These are phyloP conservation scores for Oenanthe javanica DNA, from an alignment of 140 eudicot genomes.

Conservation along the genomic window DNA sequence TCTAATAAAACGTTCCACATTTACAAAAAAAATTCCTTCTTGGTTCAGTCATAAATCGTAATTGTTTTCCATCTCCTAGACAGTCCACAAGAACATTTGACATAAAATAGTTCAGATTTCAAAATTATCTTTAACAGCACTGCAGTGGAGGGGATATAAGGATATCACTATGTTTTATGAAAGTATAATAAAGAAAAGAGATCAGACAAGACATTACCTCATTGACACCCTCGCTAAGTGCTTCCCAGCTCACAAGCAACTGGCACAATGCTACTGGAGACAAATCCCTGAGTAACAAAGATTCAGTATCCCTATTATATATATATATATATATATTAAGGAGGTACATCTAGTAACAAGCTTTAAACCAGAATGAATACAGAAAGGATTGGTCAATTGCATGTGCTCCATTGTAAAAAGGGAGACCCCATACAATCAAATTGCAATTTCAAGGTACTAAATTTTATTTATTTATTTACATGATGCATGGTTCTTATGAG, in stretches of 20 bases:
- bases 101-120: neutral
- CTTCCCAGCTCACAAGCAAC: constrained; percentile 66
- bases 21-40: neutral
- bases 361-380: neutral
- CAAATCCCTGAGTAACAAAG: constrained; percentile 49
- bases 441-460: neutral
- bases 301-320: neutral
- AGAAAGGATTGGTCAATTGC: neutral
- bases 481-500: neutral
- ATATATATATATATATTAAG: neutral
- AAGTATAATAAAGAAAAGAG: neutral
- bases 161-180: neutral
- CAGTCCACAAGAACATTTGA: neutral
- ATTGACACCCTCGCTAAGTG: constrained; percentile 35
- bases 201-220: constrained; percentile 38
- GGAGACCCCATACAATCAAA: neutral
- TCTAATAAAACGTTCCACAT: neutral
- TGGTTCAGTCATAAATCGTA: neutral
- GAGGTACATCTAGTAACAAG: neutral
- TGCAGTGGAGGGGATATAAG: neutral
- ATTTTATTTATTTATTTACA: neutral
- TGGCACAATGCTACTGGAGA: constrained; percentile 41
- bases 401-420: neutral
- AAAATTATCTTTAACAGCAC: neutral
- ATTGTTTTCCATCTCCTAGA: neutral